These are phyloP conservation scores for Calvatia gigantea DNA, from an alignment of 768 basidiomycete genomes.

Conservation along the genomic window DNA sequence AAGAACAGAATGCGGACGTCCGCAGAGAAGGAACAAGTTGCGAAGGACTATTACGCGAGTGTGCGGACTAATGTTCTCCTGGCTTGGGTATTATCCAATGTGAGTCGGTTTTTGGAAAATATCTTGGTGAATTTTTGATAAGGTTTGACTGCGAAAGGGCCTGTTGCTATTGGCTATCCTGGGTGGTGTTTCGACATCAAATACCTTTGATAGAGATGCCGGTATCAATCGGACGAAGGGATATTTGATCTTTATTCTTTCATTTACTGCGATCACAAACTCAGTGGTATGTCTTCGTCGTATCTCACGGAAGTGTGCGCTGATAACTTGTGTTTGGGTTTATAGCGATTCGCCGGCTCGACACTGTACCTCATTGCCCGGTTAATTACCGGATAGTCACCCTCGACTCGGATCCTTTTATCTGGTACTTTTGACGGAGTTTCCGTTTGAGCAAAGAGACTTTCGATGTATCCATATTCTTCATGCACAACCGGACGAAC, in stretches of 20 bases:
- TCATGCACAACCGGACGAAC: neutral
- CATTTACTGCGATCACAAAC: conserved; percentile 79
- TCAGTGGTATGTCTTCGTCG: conserved; percentile 38
- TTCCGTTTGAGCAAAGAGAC: too few relatives aligned
- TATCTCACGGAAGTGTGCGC: neutral
- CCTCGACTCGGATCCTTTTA: neutral
- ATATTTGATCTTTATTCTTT: conserved; percentile 78
- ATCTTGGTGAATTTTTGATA: neutral
- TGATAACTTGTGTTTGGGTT: neutral
- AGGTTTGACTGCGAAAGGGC: conserved; percentile 40
- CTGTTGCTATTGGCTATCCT: conserved; percentile 69
- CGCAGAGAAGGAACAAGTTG: conserved; percentile 68
- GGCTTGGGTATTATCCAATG: conserved; percentile 83
- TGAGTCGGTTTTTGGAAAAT: conserved; percentile 23
- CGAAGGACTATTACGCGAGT: conserved; percentile 85
- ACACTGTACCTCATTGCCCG: conserved; percentile 29
- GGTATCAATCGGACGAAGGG: conserved; percentile 58
- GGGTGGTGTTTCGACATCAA: conserved; percentile 49
- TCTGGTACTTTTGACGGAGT: neutral
- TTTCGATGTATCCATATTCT: neutral
- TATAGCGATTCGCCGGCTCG: conserved; percentile 28
- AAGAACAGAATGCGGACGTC: conserved; percentile 30
- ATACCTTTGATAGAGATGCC: conserved; percentile 52
- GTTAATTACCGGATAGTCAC: conserved; percentile 27
- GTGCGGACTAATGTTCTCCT: conserved; percentile 82